Evolutionary conservation across 441 rosid species (phyloP).

Genomic region (Hypseocharis bilobata): DNA sequence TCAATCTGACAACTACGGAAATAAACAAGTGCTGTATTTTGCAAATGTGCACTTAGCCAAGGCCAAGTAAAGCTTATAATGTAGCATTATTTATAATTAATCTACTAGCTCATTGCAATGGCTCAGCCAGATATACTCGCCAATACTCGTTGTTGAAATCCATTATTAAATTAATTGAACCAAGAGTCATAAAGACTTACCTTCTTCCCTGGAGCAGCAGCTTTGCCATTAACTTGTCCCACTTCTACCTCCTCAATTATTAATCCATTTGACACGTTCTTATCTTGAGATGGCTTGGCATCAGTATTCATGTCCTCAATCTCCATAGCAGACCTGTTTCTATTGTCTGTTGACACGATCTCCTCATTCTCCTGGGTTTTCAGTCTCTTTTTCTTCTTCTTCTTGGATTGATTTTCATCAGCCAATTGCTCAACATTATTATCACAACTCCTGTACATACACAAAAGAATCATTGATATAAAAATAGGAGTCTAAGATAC

Average conservation of each 20-base stretch:
- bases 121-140: too few species aligned
- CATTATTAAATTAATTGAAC: neutral
- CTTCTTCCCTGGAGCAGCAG: slow-evolving; percentile 42
- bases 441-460: slow-evolving; percentile 23
- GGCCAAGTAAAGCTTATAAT: too few species aligned
- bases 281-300: slow-evolving; percentile 15
- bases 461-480: neutral
- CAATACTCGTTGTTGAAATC: too few species aligned
- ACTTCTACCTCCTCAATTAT: slow-evolving; percentile 35
- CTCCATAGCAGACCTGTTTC: neutral
- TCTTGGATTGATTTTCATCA: slow-evolving; percentile 18
- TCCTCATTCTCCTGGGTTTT: slow-evolving; percentile 20
- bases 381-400: slow-evolving; percentile 25
- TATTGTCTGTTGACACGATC: slow-evolving; percentile 1
- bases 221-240: slow-evolving; percentile 37
- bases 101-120: too few species aligned
- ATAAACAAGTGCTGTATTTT: too few species aligned
- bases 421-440: slow-evolving; percentile 15
- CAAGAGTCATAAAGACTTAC: slow-evolving; percentile 20
- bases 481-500: neutral
- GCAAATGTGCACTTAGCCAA: too few species aligned
- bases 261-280: slow-evolving; percentile 32
- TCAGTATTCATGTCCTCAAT: slow-evolving; percentile 9
- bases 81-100: too few species aligned
- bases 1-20: too few species aligned